phyloP scores from a whole-genome alignment of 306 rosid species.

The Mimosa pudica region DNA sequence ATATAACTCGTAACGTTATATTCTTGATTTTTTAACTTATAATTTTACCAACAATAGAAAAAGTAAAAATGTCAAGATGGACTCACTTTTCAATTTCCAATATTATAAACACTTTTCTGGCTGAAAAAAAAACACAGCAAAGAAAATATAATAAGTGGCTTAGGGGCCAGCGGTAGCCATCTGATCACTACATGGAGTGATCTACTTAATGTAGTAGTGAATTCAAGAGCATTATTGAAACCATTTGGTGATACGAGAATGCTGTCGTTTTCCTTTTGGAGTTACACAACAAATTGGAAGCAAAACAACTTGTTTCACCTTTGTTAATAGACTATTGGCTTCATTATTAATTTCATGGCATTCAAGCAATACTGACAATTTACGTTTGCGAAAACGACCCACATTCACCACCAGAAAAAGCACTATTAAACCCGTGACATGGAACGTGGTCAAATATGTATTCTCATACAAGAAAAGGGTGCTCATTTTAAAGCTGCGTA shows the following conservation, averaged over 20 bases:
- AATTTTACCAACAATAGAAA: too few relatives aligned
- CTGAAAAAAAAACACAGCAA: background rate
- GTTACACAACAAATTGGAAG: background rate
- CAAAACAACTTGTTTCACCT: background rate
- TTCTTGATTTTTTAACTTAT: background rate
- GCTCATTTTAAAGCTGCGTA: background rate
- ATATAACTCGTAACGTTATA: background rate
- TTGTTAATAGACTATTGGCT: background rate
- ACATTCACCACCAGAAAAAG: background rate
- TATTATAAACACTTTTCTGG: background rate
- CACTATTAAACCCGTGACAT: constrained; percentile 21
- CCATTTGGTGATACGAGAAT: background rate
- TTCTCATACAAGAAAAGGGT: background rate
- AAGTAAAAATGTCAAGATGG: background rate
- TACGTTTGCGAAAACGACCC: too few relatives aligned
- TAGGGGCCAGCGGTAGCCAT: background rate
- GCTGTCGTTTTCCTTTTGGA: constrained; percentile 18
- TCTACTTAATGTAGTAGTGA: background rate
- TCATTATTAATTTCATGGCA: background rate
- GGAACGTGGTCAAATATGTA: constrained; percentile 1
- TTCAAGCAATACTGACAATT: background rate
- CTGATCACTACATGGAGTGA: background rate
- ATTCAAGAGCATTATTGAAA: background rate
- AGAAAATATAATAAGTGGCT: background rate
- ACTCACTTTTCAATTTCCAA: background rate